Evolutionary conservation across 2,329 filamentous ascomycete species (phyloP), one percentile per base, ranked within the genome.

Genomic region (Chlorencoelia australis): DNA sequence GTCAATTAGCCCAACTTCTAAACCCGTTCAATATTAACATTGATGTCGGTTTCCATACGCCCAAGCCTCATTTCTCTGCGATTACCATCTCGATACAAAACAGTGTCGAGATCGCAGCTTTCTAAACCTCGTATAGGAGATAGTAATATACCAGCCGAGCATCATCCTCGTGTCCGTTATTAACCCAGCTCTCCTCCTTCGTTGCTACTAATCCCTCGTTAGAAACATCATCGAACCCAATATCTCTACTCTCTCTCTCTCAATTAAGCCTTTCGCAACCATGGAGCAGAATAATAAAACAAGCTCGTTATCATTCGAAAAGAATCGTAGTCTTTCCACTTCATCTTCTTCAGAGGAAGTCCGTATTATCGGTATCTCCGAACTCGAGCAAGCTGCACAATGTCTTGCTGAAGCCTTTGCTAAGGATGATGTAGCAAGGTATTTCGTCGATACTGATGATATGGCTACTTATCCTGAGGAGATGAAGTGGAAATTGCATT

Each of bases 361-460:
- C 49, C 80, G 82, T 44, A 58, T 71, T 41, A 64, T 88, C 46
- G 64, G 65, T 44, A 69, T 79, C 53, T 63, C 69, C 39, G 82
- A 88, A 61, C 81, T 75, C 64, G 76, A 77, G 55, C 71, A 76
- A 55, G 83, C 82, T 20, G 82, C 78, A 17, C 64, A 71, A 22
- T 78, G 79, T 52, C 71, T 93, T 48, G 79, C 84, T 30, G 75
- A 85, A 56, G 79, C 84, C 45, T 91, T 93, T 63, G 77, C 73
- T 40, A 66, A 76, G 42, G 84, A 91, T 58, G 73, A 82, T 40
- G 71, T 86, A 44, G 76, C 78, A 43, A 69, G 73, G 57, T 91
- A 89, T 62, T 76, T 86, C 51, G 67, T 88, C 50, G 74, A 83
- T 53, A 75, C 77, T 30, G 75, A 79, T 41, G 81, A 85, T 56